Percentiles rank a stretch among this genome's conserved stretches.
Evolutionary conservation across 1,139 yeast species (phyloP).

Genomic region (Sugiyamaella sp.): DNA sequence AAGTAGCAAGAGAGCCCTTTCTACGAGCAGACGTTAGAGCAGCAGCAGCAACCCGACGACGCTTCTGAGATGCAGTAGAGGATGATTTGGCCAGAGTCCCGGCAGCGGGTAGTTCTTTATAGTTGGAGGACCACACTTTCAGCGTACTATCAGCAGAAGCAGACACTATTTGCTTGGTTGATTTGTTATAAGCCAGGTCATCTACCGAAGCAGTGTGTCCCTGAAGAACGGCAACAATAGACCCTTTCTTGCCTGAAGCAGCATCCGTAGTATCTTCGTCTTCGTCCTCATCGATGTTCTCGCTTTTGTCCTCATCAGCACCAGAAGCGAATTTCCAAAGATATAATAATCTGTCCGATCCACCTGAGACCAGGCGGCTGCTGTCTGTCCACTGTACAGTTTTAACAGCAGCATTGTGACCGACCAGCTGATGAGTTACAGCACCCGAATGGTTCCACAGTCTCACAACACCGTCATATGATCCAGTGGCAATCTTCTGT

Average conservation of each 20-base stretch:
- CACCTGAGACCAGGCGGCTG: constrained; percentile 76
- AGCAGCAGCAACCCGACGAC: constrained; percentile 83
- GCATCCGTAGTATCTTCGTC: constrained; percentile 18
- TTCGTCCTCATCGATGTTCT: constrained; percentile 19
- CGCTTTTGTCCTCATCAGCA: constrained; percentile 46
- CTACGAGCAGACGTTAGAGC: constrained; percentile 64
- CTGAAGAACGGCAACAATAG: constrained; percentile 78
- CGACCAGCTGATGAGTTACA: constrained; percentile 77
- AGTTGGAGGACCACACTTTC: constrained; percentile 86
- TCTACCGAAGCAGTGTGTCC: constrained; percentile 91
- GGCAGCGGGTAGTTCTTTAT: constrained; percentile 82
- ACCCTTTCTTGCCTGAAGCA: constrained; percentile 51
- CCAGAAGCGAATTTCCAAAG: constrained; percentile 72
- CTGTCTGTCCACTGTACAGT: constrained; percentile 67
- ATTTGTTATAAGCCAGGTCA: constrained; percentile 61
- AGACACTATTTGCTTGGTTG: constrained; percentile 64
- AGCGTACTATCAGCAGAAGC: constrained; percentile 83
- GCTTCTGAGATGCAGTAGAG: constrained; percentile 84
- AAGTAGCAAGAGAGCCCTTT: constrained; percentile 74
- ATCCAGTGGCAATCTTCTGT: constrained; percentile 69
- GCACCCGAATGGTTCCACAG: constrained; percentile 86
- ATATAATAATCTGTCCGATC: constrained; percentile 86
- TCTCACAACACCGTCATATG: constrained; percentile 92
- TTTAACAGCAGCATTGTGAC: constrained; percentile 86
- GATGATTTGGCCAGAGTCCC: constrained; percentile 43